A percentile compares a stretch with the other conserved stretches of the same genome.
Evolutionary conservation across 192 early-diverging fungal genomes (phyloP).

Genomic region (Coemansia sp.): DNA sequence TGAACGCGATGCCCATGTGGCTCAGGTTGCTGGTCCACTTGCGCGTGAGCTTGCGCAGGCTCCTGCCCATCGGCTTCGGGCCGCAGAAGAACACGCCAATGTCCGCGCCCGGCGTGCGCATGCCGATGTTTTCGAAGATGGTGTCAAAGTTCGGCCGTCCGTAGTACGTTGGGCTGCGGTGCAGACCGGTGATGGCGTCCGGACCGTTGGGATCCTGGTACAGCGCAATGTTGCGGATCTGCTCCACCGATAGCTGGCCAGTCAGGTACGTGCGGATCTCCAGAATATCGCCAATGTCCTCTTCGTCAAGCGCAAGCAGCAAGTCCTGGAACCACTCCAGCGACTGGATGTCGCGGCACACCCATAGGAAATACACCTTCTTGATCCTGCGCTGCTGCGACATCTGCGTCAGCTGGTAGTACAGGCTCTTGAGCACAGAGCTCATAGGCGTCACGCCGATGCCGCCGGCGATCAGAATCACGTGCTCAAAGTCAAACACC

Average conservation of each 20-base stretch:
- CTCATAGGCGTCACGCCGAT: conserved; percentile 79
- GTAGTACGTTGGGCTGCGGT: conserved; percentile 65
- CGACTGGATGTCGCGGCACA: conserved; percentile 63
- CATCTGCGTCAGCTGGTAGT: conserved; percentile 50
- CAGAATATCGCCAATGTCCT: conserved; percentile 60
- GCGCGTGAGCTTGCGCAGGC: conserved; percentile 51
- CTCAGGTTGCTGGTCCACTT: conserved; percentile 48
- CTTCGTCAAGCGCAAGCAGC: conserved; percentile 59
- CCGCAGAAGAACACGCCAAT: conserved; percentile 88
- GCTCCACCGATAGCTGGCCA: conserved; percentile 58
- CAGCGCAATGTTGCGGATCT: conserved; percentile 65
- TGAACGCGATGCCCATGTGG: conserved; percentile 57
- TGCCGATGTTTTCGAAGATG: conserved; percentile 63
- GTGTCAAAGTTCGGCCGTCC: conserved; percentile 76
- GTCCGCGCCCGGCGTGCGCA: conserved; percentile 53
- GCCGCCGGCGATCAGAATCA: conserved; percentile 67
- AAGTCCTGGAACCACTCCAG: conserved; percentile 73
- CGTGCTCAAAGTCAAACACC: conserved; percentile 70
- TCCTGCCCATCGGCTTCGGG: conserved; percentile 64
- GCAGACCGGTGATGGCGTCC: conserved; percentile 72
- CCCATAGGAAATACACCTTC: conserved; percentile 69
- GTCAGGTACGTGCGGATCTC: conserved; percentile 71
- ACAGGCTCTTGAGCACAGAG: conserved; percentile 67
- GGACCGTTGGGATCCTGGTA: conserved; percentile 58
- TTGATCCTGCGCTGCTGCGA: conserved; percentile 27